phyloP scores from a whole-genome alignment of 139 green algal genomes.

The Limnomonas spitsbergensis region DNA sequence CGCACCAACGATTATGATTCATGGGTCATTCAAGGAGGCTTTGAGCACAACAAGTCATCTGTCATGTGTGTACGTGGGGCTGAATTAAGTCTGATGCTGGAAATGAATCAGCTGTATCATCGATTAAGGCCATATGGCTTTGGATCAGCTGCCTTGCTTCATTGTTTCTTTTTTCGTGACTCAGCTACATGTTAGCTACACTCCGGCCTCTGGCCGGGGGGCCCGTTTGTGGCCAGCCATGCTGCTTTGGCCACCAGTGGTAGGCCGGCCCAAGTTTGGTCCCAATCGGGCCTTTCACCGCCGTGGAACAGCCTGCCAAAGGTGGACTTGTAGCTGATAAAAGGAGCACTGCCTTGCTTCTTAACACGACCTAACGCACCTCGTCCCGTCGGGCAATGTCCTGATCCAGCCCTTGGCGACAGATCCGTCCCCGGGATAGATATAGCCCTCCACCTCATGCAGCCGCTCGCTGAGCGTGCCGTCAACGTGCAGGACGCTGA shows the following conservation, averaged over 20 bases:
- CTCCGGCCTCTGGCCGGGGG: no score
- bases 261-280: no score
- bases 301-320: background rate
- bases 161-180: no score
- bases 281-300: no score
- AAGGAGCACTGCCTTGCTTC: slow-evolving; percentile 13
- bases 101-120: background rate
- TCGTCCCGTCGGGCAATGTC: slow-evolving; percentile 33
- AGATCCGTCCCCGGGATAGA: slow-evolving; percentile 12
- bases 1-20: background rate
- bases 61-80: background rate
- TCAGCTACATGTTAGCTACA: no score
- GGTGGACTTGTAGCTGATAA: background rate
- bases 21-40: background rate
- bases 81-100: background rate
- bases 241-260: no score
- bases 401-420: slow-evolving; percentile 27
- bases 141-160: background rate
- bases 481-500: slow-evolving; percentile 41
- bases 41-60: background rate
- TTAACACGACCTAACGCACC: slow-evolving; percentile 19
- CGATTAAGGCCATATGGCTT: background rate
- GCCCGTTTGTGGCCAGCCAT: no score
- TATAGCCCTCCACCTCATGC: slow-evolving; percentile 22
- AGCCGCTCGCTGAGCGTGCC: slow-evolving; percentile 36